These are phyloP conservation scores for Verticillium nonalfalfae DNA, from an alignment of 2,329 filamentous ascomycete genomes.

Conservation along the genomic window DNA sequence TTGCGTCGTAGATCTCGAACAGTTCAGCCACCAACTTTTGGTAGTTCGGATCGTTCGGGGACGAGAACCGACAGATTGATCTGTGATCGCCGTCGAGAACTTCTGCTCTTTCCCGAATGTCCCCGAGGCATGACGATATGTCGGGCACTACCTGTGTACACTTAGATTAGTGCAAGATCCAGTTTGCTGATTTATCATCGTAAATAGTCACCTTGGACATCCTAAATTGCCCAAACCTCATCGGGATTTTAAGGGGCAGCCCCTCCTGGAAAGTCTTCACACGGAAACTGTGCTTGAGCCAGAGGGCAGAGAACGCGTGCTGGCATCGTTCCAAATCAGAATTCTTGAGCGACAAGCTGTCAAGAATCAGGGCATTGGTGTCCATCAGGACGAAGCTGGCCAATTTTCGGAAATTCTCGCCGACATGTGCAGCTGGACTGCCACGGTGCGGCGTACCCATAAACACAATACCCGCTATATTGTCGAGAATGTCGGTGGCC, in stretches of 20 bases:
- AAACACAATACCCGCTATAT: constrained; percentile 8
- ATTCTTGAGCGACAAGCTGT: constrained; percentile 5
- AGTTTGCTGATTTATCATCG: too few relatives aligned
- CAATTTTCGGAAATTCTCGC: not conserved
- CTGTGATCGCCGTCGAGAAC: constrained; percentile 11
- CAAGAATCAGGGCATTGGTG: constrained; percentile 5
- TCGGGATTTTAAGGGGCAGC: constrained; percentile 5
- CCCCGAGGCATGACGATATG: constrained; percentile 10
- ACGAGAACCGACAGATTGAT: constrained; percentile 12
- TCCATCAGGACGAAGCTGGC: constrained; percentile 5
- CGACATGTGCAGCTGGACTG: constrained; percentile 7
- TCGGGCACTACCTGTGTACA: constrained; percentile 10
- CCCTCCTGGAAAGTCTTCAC: constrained; percentile 16
- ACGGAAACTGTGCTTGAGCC: constrained; percentile 10
- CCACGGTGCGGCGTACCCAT: constrained; percentile 13
- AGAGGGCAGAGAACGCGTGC: constrained; percentile 11
- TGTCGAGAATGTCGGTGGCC: constrained; percentile 4
- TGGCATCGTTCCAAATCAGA: constrained; percentile 12
- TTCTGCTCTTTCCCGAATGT: constrained; percentile 11
- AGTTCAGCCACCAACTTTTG: constrained; percentile 6
- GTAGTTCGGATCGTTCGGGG: constrained; percentile 6
- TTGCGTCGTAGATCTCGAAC: not conserved
- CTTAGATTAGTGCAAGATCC: not conserved
- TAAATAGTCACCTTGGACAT: not conserved
- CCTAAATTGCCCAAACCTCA: constrained; percentile 6